Evolutionary conservation across 2,329 filamentous ascomycete species (phyloP).

Genomic region (Colletotrichum magnum): DNA sequence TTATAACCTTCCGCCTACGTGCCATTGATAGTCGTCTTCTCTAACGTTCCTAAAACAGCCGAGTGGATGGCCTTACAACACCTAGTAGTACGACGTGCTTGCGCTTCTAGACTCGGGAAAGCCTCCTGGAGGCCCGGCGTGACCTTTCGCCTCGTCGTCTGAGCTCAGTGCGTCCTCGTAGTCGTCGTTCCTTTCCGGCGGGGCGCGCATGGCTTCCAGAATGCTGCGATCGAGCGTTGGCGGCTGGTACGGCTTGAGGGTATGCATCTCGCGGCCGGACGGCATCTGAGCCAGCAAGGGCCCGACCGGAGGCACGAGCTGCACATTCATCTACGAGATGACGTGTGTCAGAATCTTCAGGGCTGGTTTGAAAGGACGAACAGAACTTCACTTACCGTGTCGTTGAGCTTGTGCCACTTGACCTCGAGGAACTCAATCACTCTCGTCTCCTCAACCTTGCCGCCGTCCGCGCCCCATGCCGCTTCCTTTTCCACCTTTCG

Average conservation of each 20-base stretch:
- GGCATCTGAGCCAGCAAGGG: constrained; percentile 85
- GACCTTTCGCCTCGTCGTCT: constrained; percentile 53
- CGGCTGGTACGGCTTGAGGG: constrained; percentile 75
- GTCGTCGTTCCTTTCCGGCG: constrained; percentile 59
- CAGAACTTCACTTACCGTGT: constrained; percentile 75
- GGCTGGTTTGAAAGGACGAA: not conserved
- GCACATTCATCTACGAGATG: constrained; percentile 78
- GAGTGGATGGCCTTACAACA: constrained; percentile 14
- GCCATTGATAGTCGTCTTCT: constrained; percentile 13
- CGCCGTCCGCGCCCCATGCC: constrained; percentile 86
- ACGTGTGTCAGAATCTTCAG: not conserved
- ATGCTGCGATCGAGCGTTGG: constrained; percentile 75
- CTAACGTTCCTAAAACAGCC: constrained; percentile 23
- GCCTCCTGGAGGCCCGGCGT: constrained; percentile 58
- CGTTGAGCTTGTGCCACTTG: constrained; percentile 95
- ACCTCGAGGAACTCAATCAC: constrained; percentile 88
- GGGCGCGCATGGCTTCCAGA: constrained; percentile 73
- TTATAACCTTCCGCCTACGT: constrained; percentile 21
- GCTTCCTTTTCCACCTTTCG: constrained; percentile 80
- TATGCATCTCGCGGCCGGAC: constrained; percentile 88
- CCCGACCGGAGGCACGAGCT: constrained; percentile 79
- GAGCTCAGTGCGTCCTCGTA: constrained; percentile 54
- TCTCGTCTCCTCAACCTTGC: constrained; percentile 85
- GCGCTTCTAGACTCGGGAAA: constrained; percentile 63
- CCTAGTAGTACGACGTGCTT: constrained; percentile 55